A percentile compares a stretch with the other conserved stretches of the same genome.
These are phyloP conservation scores for Quercus ilex DNA, from an alignment of 306 rosid genomes.

Conservation along the genomic window DNA sequence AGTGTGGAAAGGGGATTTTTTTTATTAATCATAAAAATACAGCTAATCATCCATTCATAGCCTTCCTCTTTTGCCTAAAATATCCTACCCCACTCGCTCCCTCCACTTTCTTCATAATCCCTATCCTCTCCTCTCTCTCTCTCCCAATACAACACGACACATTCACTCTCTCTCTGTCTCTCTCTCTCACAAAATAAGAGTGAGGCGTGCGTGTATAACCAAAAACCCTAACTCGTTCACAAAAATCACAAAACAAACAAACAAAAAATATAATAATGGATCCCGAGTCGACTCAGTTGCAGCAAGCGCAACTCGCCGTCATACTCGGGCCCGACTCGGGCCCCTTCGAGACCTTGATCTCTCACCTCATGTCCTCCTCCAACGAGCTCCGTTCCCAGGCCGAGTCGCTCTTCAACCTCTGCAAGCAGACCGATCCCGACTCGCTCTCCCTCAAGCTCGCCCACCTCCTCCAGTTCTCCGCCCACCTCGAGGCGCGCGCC, in stretches of 20 bases:
- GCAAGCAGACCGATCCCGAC: conserved; percentile 93
- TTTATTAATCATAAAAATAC: not conserved
- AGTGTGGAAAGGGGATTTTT: not conserved
- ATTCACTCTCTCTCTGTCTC: not conserved
- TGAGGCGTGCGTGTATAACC: not conserved
- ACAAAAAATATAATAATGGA: conserved; percentile 29
- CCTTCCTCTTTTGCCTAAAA: not conserved
- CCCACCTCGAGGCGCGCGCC: conserved; percentile 74
- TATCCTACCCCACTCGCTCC: not conserved
- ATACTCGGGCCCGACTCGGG: conserved; percentile 82
- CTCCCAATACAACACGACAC: not conserved
- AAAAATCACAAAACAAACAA: too few relatives aligned
- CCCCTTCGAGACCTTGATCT: conserved; percentile 76
- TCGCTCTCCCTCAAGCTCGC: conserved; percentile 76
- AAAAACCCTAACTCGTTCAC: conserved; percentile 36
- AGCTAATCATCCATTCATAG: not conserved
- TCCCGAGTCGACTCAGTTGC: conserved; percentile 75
- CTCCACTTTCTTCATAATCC: not conserved
- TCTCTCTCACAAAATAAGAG: not conserved
- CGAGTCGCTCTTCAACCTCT: conserved; percentile 79
- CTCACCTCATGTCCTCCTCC: conserved; percentile 86
- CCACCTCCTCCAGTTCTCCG: conserved; percentile 74
- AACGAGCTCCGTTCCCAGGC: conserved; percentile 93
- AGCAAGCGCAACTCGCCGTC: conserved; percentile 79
- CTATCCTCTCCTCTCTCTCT: not conserved